These are phyloP conservation scores for Tubosaeta brunneosetosa DNA, from an alignment of 768 basidiomycete genomes.

Conservation along the genomic window DNA sequence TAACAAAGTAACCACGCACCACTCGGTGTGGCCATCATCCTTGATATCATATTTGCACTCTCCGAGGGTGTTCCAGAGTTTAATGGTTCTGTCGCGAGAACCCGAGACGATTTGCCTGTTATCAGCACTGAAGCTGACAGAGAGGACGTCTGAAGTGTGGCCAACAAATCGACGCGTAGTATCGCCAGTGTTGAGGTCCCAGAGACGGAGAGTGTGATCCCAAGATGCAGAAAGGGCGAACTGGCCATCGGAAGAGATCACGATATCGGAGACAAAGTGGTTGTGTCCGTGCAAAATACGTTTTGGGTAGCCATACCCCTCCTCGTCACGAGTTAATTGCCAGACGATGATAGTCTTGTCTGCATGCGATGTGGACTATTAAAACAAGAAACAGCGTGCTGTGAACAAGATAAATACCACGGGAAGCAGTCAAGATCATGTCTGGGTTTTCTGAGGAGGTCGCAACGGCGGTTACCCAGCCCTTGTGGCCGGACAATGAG, in stretches of 20 bases:
- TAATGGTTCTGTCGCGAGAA: conserved; percentile 94
- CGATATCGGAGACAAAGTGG: conserved; percentile 98
- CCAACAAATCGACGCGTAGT: conserved; percentile 98
- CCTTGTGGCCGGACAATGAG: conserved; percentile 88
- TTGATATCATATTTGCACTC: conserved; percentile 99
- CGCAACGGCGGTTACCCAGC: conserved; percentile 98
- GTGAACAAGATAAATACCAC: conserved; percentile 55
- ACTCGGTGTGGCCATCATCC: conserved; percentile 97
- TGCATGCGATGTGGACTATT: conserved; percentile 53
- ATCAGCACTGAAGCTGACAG: conserved; percentile 99
- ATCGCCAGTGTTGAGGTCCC: conserved; percentile 96
- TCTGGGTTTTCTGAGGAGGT: conserved; percentile 98
- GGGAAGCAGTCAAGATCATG: conserved; percentile 96
- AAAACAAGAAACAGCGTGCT: conserved; percentile 13
- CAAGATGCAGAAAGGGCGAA: conserved; percentile 98
- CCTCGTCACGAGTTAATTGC: conserved; percentile 93
- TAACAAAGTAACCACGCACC: conserved; percentile 39
- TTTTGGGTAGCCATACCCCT: conserved; percentile 93
- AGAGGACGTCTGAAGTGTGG: conserved; percentile 96
- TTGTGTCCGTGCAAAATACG: conserved; percentile 97
- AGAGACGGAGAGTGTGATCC: conserved; percentile 99
- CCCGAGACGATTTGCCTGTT: conserved; percentile 99
- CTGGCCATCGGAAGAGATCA: conserved; percentile 98
- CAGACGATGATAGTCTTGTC: conserved; percentile 99
- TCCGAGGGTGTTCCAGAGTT: conserved; percentile 99